phyloP scores from a whole-genome alignment of 495 filamentous ascomycete genomes.

The Neurospora sp. region DNA sequence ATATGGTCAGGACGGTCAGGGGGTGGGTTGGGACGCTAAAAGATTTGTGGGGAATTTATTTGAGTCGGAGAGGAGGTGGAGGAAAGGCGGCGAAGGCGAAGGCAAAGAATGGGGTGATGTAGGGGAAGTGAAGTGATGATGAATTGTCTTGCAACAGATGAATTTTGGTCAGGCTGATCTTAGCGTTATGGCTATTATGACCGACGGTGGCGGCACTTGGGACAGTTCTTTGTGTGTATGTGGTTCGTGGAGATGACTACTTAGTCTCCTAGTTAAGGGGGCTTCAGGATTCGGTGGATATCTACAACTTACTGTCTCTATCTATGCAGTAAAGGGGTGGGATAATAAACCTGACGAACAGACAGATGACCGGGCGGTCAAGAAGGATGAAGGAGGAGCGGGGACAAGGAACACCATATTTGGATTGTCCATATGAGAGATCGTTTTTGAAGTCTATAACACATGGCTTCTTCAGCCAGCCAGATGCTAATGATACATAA shows the following conservation, averaged over 20 bases:
- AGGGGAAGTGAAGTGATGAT: neutral
- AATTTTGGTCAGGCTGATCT: no score
- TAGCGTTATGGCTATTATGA: no score
- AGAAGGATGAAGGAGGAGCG: neutral
- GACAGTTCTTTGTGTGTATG: no score
- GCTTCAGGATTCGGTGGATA: neutral
- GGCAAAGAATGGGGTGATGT: neutral
- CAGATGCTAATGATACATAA: neutral
- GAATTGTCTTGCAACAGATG: no score
- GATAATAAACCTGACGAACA: neutral
- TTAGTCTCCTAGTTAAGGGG: no score
- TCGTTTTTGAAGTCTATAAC: neutral
- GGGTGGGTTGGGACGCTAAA: constrained; percentile 41
- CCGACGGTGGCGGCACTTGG: no score
- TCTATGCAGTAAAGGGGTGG: neutral
- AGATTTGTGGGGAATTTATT: constrained; percentile 32
- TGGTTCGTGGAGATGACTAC: no score
- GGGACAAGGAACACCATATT: neutral
- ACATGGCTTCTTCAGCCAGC: neutral
- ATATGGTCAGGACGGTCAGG: constrained; percentile 30
- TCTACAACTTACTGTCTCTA: neutral
- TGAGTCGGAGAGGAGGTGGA: neutral
- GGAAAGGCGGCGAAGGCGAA: neutral
- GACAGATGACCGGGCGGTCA: neutral
- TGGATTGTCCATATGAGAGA: neutral